Percentiles rank a stretch among this genome's conserved stretches.
Evolutionary conservation across 768 basidiomycete species (phyloP).

Genomic region (Phylloporus scabripes): DNA sequence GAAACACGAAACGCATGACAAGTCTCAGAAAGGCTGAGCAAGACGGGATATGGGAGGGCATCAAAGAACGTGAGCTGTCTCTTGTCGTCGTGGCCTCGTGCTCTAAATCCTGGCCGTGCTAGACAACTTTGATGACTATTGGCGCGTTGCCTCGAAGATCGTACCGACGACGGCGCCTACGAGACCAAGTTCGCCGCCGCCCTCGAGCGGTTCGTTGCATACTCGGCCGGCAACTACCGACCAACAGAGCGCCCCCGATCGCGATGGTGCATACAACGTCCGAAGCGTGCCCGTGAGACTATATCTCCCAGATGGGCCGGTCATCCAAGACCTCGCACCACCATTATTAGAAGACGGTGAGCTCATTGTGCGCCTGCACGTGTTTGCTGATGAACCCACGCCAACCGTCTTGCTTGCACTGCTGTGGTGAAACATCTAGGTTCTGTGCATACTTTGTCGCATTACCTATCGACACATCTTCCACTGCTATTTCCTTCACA

Average conservation of each 20-base stretch:
- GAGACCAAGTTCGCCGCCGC: slow-evolving; percentile 51
- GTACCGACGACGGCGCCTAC: slow-evolving; percentile 71
- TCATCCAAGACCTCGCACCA: slow-evolving; percentile 84
- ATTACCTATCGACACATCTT: slow-evolving; percentile 65
- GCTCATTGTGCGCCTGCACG: slow-evolving; percentile 17
- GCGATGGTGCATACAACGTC: slow-evolving; percentile 83
- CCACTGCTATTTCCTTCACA: slow-evolving; percentile 71
- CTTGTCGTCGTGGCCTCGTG: slow-evolving; percentile 14
- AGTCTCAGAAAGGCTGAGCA: slow-evolving; percentile 86
- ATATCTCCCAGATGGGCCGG: slow-evolving; percentile 86
- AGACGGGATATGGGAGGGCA: slow-evolving; percentile 96
- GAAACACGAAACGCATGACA: slow-evolving; percentile 91
- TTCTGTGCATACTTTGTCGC: slow-evolving; percentile 60
- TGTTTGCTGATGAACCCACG: slow-evolving; percentile 1
- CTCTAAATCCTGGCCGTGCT: slow-evolving; percentile 15
- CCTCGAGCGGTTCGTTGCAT: slow-evolving; percentile 55
- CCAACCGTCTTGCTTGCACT: neutral
- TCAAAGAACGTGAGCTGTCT: slow-evolving; percentile 78
- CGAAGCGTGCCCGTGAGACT: slow-evolving; percentile 85
- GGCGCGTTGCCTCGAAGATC: slow-evolving; percentile 90
- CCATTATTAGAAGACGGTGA: slow-evolving; percentile 74
- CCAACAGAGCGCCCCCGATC: slow-evolving; percentile 46
- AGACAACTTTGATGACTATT: slow-evolving; percentile 97
- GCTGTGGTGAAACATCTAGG: slow-evolving; percentile 40
- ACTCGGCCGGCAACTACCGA: slow-evolving; percentile 62